Percentiles rank a stretch among this genome's conserved stretches.
phyloP scores from a whole-genome alignment of 768 basidiomycete species.

The Suillus discolor region DNA sequence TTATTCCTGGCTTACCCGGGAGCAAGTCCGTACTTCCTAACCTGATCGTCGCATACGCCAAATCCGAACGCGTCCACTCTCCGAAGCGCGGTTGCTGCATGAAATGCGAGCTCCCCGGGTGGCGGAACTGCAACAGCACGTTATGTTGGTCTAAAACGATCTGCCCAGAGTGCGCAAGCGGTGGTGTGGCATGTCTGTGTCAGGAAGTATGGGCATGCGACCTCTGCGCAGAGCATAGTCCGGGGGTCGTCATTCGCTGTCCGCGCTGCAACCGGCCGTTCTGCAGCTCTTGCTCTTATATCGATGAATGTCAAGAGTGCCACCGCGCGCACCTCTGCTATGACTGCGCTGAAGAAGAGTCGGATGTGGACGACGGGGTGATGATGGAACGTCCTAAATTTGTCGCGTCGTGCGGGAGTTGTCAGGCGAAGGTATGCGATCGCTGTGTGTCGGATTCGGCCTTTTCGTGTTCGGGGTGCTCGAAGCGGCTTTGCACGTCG shows the following conservation, averaged over 20 bases:
- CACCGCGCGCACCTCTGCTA: not conserved
- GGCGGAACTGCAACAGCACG: not conserved
- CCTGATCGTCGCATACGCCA: not conserved
- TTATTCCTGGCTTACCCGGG: not conserved
- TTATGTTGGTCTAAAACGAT: slow-evolving; percentile 1
- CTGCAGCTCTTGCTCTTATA: not conserved
- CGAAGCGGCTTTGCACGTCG: not conserved
- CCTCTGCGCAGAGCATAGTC: not conserved
- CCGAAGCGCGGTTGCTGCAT: slow-evolving; percentile 1
- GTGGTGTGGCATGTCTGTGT: not conserved
- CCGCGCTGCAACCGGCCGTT: slow-evolving; percentile 1
- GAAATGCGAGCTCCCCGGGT: not conserved
- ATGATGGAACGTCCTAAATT: not conserved
- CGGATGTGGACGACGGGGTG: too few relatives aligned
- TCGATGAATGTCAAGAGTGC: not conserved
- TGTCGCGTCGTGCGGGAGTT: not conserved
- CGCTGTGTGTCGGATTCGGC: not conserved
- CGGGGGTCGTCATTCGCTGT: not conserved
- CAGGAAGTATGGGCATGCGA: slow-evolving; percentile 3
- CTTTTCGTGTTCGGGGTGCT: not conserved
- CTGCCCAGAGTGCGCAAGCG: not conserved
- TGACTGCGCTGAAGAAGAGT: slow-evolving; percentile 1
- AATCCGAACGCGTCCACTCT: not conserved
- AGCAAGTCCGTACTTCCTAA: not conserved
- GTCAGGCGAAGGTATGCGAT: slow-evolving; percentile 3